Conservation (phyloP, 2,329 filamentous ascomycete genomes). For the Teratosphaeria gauchensis region DNA sequence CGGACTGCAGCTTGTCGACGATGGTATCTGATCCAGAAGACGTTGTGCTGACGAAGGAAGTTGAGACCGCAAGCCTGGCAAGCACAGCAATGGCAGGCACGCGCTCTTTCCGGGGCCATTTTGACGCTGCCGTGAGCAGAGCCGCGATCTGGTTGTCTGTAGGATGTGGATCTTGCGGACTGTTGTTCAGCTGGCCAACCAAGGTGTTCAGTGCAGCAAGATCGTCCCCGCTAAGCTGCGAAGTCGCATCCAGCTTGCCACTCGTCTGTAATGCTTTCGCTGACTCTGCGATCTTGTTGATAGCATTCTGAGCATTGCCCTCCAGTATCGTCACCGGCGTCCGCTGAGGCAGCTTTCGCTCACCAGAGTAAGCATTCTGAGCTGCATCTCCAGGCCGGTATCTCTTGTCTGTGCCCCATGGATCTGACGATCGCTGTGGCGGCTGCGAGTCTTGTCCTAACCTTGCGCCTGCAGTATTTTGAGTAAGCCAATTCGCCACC, state of each 20-base stretch:
- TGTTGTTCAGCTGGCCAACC: conserved; percentile 52
- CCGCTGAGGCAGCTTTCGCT: conserved; percentile 21
- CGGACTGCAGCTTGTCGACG: conserved; percentile 49
- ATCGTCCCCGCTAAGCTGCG: conserved; percentile 64
- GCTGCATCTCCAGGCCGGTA: conserved; percentile 63
- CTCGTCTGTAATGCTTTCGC: conserved; percentile 56
- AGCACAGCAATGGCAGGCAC: conserved; percentile 80
- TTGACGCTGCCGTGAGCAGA: conserved; percentile 56
- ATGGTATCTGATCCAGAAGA: conserved; percentile 47
- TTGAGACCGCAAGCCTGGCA: conserved; percentile 64
- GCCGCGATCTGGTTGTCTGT: conserved; percentile 42
- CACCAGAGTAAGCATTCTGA: conserved; percentile 22
- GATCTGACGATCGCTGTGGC: conserved; percentile 51
- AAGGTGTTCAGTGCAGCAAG: conserved; percentile 53
- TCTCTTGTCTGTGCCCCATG: conserved; percentile 66
- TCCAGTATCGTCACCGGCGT: conserved; percentile 22
- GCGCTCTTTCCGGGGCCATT: conserved; percentile 72
- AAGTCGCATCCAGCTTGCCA: conserved; percentile 26
- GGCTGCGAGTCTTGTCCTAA: conserved; percentile 45
- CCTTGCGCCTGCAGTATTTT: conserved; percentile 79
- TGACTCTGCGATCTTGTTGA: conserved; percentile 59
- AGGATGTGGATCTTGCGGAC: conserved; percentile 31
- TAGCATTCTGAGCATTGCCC: conserved; percentile 25
- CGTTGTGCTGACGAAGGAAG: conserved; percentile 53
- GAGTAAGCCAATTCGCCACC: conserved; percentile 83